Percentiles rank a stretch among this genome's conserved stretches.
phyloP scores from a whole-genome alignment of 345 rosid species.

The Odontarrhena argentea region DNA sequence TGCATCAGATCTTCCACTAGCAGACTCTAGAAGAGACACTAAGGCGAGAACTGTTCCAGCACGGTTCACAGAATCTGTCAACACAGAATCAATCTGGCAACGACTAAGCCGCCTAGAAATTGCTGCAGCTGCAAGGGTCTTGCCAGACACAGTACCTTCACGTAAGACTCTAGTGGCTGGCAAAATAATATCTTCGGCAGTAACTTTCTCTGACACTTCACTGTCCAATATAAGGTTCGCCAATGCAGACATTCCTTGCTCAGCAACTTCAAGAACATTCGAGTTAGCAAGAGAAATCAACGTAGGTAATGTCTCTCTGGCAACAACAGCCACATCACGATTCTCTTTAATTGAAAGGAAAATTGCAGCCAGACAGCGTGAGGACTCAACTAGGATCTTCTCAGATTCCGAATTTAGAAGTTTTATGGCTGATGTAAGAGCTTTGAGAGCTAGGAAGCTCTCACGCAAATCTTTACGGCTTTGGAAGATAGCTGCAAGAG shows the following conservation, averaged over 20 bases:
- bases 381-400: constrained; percentile 72
- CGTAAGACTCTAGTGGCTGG: constrained; percentile 91
- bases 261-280: constrained; percentile 76
- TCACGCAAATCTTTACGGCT: constrained; percentile 90
- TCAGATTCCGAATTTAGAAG: constrained; percentile 79
- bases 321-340: constrained; percentile 84
- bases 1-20: constrained; percentile 65
- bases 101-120: constrained; percentile 84
- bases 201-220: constrained; percentile 76
- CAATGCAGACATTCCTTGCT: constrained; percentile 91
- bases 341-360: constrained; percentile 91
- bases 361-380: constrained; percentile 81
- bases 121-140: constrained; percentile 97
- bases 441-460: constrained; percentile 76
- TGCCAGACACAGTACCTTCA: constrained; percentile 89
- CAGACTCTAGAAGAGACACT: constrained; percentile 88
- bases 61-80: constrained; percentile 88
- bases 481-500: constrained; percentile 88
- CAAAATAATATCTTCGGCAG: constrained; percentile 77
- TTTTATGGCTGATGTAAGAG: constrained; percentile 74
- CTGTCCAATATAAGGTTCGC: constrained; percentile 92
- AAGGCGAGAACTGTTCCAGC: constrained; percentile 92
- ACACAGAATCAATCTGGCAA: constrained; percentile 59
- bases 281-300: constrained; percentile 77
- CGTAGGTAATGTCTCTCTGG: constrained; percentile 76